Evolutionary conservation across 1,284 basidiomycete species (phyloP).

Genomic region (Trametes pubescens): DNA sequence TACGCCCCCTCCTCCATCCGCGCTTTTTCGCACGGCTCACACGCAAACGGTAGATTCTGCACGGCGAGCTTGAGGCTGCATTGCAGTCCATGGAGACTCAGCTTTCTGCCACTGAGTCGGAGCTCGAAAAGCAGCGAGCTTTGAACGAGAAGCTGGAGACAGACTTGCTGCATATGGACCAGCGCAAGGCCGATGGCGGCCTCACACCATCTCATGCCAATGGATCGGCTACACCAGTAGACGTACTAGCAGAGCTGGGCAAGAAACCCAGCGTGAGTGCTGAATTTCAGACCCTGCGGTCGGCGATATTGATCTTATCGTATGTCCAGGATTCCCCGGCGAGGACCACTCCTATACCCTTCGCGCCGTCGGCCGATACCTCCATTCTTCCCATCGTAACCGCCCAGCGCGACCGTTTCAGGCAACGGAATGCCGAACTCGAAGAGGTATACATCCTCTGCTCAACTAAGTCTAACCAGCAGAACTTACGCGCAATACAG

Average conservation of each 20-base stretch:
- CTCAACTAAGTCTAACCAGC: not conserved
- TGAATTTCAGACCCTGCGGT: not conserved
- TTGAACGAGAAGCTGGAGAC: constrained; percentile 93
- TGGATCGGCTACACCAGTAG: constrained; percentile 32
- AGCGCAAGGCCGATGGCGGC: constrained; percentile 48
- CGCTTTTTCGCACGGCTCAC: constrained; percentile 44
- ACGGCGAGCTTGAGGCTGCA: constrained; percentile 79
- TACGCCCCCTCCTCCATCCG: not conserved
- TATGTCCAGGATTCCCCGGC: constrained; percentile 51
- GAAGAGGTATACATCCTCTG: constrained; percentile 75
- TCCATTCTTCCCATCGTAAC: constrained; percentile 97
- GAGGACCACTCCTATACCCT: constrained; percentile 70
- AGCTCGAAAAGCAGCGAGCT: constrained; percentile 78
- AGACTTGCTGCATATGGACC: constrained; percentile 86
- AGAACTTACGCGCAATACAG: constrained; percentile 46
- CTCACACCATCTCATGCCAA: constrained; percentile 30
- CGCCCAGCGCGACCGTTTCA: constrained; percentile 94
- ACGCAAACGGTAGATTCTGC: constrained; percentile 67
- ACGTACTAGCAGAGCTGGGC: constrained; percentile 76
- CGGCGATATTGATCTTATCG: not conserved
- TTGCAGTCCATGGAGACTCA: constrained; percentile 67
- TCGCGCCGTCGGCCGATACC: constrained; percentile 80
- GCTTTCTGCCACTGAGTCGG: constrained; percentile 64
- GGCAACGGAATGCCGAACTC: constrained; percentile 94
- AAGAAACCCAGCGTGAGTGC: constrained; percentile 50